Conservation (phyloP, 179 eudicot species). For the Silene coronaria region DNA sequence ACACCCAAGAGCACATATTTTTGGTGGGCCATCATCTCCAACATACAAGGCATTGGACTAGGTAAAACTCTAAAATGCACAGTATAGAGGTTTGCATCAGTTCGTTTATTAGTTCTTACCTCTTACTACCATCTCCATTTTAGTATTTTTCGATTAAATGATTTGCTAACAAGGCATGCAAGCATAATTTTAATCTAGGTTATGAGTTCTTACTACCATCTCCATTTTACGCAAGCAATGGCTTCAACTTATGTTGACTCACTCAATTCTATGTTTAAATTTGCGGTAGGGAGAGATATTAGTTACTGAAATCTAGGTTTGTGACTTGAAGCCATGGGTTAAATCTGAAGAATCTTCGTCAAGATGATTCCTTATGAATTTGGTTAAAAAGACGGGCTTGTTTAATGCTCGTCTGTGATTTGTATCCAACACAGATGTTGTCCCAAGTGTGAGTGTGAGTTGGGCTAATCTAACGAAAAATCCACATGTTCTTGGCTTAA, state of each 20-base stretch:
- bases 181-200: neutral
- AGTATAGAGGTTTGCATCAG: neutral
- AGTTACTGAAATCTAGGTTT: neutral
- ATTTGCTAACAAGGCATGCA: no score
- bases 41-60: slow-evolving; percentile 62
- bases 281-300: neutral
- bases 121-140: neutral
- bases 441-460: no score
- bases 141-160: neutral
- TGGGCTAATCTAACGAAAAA: no score
- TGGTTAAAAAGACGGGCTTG: neutral
- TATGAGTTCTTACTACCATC: no score
- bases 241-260: neutral
- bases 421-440: no score
- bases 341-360: no score
- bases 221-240: no score
- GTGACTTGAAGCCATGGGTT: no score
- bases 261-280: neutral
- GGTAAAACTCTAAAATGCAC: slow-evolving; percentile 24
- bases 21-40: slow-evolving; percentile 52
- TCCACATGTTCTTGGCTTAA: no score
- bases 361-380: no score
- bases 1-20: slow-evolving; percentile 43
- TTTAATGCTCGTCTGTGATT: neutral
- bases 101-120: no score